phyloP scores from a whole-genome alignment of 2,329 filamentous ascomycete genomes.

The Hirsutella rhossiliensis region DNA sequence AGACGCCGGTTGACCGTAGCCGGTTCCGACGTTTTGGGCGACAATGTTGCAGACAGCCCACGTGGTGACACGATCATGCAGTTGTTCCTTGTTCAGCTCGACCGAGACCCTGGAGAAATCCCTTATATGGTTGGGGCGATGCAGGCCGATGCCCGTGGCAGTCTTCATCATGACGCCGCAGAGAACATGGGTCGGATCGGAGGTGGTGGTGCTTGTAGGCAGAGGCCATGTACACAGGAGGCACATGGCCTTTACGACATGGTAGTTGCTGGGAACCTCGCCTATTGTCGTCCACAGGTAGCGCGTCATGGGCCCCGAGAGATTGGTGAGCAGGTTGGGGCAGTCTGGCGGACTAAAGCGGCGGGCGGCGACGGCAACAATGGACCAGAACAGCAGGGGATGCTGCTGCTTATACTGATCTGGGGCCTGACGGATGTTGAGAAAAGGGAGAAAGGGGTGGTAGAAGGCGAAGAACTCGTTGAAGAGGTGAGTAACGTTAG shows the following conservation, averaged over 20 bases:
- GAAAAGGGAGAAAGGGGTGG: slow-evolving; percentile 66
- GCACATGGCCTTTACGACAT: slow-evolving; percentile 71
- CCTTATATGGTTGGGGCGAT: slow-evolving; percentile 69
- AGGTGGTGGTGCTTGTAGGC: slow-evolving; percentile 68
- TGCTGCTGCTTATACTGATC: slow-evolving; percentile 69
- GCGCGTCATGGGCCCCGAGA: slow-evolving; percentile 56
- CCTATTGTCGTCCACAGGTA: slow-evolving; percentile 68
- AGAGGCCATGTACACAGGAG: slow-evolving; percentile 73
- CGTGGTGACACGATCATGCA: slow-evolving; percentile 65
- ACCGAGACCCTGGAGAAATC: slow-evolving; percentile 69
- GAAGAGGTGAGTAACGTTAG: slow-evolving; percentile 53
- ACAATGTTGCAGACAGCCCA: slow-evolving; percentile 84
- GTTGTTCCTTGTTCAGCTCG: slow-evolving; percentile 66
- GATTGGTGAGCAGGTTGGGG: slow-evolving; percentile 50
- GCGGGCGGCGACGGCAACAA: slow-evolving; percentile 62
- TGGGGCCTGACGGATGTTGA: slow-evolving; percentile 53
- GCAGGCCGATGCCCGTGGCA: slow-evolving; percentile 71
- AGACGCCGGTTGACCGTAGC: slow-evolving; percentile 70
- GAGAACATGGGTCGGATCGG: slow-evolving; percentile 71
- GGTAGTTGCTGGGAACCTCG: slow-evolving; percentile 67
- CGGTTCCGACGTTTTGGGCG: slow-evolving; percentile 69
- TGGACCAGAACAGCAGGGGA: slow-evolving; percentile 75
- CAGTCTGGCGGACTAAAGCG: slow-evolving; percentile 48
- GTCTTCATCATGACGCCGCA: slow-evolving; percentile 81
- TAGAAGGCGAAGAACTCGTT: slow-evolving; percentile 64